These are phyloP conservation scores for Kandelia obovata DNA, from an alignment of 345 rosid genomes.

Conservation along the genomic window DNA sequence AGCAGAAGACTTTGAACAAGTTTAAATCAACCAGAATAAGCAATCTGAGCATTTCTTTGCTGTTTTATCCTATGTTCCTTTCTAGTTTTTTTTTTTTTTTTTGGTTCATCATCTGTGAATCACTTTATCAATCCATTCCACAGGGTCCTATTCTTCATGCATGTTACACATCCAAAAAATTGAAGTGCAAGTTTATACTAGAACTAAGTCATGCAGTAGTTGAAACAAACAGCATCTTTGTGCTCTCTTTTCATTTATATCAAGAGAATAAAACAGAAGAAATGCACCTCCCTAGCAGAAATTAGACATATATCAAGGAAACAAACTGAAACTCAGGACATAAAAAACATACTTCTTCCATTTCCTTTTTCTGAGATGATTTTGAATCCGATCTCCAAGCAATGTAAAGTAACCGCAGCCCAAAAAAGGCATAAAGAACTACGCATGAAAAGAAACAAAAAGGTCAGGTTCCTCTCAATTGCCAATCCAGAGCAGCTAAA, in stretches of 20 bases:
- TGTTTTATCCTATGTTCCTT: no score
- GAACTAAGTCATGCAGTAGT: neutral
- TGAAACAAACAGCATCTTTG: neutral
- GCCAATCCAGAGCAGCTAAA: neutral
- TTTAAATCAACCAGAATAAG: no score
- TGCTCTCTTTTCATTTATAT: neutral
- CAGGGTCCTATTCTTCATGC: no score
- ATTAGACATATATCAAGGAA: neutral
- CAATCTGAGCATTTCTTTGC: no score
- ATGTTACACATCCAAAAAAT: neutral
- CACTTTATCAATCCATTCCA: no score
- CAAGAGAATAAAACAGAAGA: neutral
- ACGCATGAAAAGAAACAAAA: slow-evolving; percentile 24
- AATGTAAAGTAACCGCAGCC: slow-evolving; percentile 90
- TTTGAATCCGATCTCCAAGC: slow-evolving; percentile 99
- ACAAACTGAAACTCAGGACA: neutral
- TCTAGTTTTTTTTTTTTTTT: no score
- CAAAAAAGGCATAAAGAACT: slow-evolving; percentile 92
- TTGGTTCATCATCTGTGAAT: no score
- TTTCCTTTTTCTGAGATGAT: slow-evolving; percentile 89
- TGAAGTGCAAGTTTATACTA: neutral
- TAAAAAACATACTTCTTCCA: slow-evolving; percentile 73
- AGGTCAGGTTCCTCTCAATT: neutral
- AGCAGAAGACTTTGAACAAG: no score
- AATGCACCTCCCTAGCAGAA: neutral